Conservation (phyloP, 2,329 filamentous ascomycete species). For the Paecilomyces sp. region DNA sequence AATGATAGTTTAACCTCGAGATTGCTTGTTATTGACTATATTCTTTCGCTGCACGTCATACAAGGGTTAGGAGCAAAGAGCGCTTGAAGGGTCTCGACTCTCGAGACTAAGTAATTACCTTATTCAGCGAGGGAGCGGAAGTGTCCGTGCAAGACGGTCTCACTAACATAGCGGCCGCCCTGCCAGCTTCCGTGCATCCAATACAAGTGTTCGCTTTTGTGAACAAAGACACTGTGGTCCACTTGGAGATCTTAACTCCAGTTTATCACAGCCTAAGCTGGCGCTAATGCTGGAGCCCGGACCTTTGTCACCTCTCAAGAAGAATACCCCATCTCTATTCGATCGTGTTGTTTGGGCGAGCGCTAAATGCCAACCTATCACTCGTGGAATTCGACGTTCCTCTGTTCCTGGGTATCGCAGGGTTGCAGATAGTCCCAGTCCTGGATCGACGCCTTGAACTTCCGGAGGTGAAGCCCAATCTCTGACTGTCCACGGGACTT, state of each 20-base stretch:
- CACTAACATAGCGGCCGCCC: neutral
- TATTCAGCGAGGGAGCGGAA: neutral
- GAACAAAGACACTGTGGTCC: neutral
- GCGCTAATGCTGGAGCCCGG: slow-evolving; percentile 8
- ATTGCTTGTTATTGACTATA: too few species aligned
- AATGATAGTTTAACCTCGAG: too few species aligned
- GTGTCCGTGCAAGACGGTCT: neutral
- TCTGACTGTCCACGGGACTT: neutral
- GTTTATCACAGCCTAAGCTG: slow-evolving; percentile 2
- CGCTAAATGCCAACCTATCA: slow-evolving; percentile 2
- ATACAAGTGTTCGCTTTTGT: neutral
- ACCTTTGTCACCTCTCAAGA: slow-evolving; percentile 5
- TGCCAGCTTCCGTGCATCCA: neutral
- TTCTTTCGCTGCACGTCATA: too few species aligned
- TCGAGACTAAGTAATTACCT: too few species aligned
- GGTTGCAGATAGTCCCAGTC: neutral
- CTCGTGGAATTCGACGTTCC: slow-evolving; percentile 3
- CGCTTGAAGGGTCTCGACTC: too few species aligned
- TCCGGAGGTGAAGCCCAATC: neutral
- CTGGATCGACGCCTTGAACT: neutral
- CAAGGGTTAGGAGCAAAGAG: too few species aligned
- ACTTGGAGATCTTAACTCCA: neutral
- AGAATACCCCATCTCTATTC: slow-evolving; percentile 4
- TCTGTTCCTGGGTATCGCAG: neutral
- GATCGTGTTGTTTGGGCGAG: neutral